Evolutionary conservation across 495 filamentous ascomycete species (phyloP).

Genomic region (Choiromyces venosus): DNA sequence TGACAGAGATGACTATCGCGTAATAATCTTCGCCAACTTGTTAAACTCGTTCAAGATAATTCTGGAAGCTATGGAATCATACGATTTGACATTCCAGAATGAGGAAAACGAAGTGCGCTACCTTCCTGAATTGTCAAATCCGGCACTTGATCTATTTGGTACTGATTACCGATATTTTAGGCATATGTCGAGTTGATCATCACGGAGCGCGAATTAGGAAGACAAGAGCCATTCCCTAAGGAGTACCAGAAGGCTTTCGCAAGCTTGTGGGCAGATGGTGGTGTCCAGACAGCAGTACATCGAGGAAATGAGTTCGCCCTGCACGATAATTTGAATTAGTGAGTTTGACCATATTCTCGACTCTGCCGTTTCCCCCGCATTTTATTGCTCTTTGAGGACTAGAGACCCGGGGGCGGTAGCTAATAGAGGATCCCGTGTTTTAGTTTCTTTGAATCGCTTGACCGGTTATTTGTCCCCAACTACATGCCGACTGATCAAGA

Average conservation of each 20-base stretch:
- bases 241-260: slow-evolving; percentile 72
- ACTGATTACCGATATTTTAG: slow-evolving; percentile 41
- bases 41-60: slow-evolving; percentile 83
- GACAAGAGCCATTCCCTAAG: slow-evolving; percentile 64
- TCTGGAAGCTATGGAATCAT: slow-evolving; percentile 87
- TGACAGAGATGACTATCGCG: slow-evolving; percentile 87
- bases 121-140: neutral
- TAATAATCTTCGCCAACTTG: slow-evolving; percentile 90
- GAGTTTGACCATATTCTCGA: slow-evolving; percentile 44
- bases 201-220: slow-evolving; percentile 68
- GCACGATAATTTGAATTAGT: slow-evolving; percentile 94
- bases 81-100: slow-evolving; percentile 68
- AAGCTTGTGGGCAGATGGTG: slow-evolving; percentile 73
- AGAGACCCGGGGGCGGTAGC: slow-evolving; percentile 8
- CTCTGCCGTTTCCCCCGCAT: neutral
- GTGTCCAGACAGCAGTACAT: slow-evolving; percentile 77
- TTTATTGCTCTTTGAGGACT: neutral
- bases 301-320: slow-evolving; percentile 94
- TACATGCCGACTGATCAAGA: slow-evolving; percentile 97
- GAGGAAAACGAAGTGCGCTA: slow-evolving; percentile 70
- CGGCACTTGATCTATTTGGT: neutral
- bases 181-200: slow-evolving; percentile 53
- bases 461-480: slow-evolving; percentile 76
- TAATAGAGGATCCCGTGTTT: slow-evolving; percentile 26
- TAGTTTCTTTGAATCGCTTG: slow-evolving; percentile 87